A percentile compares a stretch with the other conserved stretches of the same genome.
These are phyloP conservation scores for Flaveria ramosissima DNA, from an alignment of 129 eudicot genomes.

Conservation along the genomic window DNA sequence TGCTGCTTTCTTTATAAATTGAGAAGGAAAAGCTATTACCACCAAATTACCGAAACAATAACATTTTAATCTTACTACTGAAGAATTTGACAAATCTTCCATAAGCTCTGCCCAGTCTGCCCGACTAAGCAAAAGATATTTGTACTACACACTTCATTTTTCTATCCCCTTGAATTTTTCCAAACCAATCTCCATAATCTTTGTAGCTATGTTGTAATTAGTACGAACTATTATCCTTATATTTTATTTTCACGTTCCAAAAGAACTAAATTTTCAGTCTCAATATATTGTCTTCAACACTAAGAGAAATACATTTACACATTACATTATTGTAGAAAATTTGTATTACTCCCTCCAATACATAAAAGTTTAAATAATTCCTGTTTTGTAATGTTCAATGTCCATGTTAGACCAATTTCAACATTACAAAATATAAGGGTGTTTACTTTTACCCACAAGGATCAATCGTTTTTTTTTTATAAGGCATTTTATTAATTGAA, in stretches of 20 bases:
- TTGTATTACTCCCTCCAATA: background rate
- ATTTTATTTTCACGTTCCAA: background rate
- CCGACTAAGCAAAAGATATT: too few relatives aligned
- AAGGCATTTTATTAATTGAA: background rate
- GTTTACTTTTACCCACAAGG: background rate
- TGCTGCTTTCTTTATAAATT: background rate
- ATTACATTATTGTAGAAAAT: background rate
- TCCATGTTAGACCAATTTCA: background rate
- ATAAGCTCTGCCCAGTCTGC: background rate
- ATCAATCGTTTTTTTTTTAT: background rate
- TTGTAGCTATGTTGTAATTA: too few relatives aligned
- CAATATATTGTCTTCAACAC: background rate
- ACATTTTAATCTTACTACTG: background rate
- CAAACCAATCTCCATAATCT: too few relatives aligned
- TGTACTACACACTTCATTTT: too few relatives aligned
- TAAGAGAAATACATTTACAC: background rate
- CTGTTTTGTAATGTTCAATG: background rate
- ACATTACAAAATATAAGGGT: background rate
- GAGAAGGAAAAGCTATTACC: background rate
- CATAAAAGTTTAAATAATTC: background rate
- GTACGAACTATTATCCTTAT: background rate
- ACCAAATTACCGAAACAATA: background rate
- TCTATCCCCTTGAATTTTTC: too few relatives aligned
- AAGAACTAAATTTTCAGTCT: background rate
- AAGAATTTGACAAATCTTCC: background rate